A percentile compares a stretch with the other conserved stretches of the same genome.
Evolutionary conservation across 2,329 filamentous ascomycete genomes (phyloP).

Genomic region (Polytolypa hystricis): DNA sequence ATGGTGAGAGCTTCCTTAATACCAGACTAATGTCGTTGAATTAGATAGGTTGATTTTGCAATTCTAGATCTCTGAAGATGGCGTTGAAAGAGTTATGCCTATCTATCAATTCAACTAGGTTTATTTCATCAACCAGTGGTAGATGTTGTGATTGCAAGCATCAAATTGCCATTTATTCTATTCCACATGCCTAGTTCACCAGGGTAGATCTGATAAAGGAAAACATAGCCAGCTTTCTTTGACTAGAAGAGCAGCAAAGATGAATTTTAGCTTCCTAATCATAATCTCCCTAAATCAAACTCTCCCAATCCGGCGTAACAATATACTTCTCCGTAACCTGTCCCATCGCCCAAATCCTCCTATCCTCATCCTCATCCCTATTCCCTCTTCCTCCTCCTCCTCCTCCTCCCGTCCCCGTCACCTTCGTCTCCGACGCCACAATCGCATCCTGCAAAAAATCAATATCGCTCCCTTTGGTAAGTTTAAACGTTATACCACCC

Average conservation of each 20-base stretch:
- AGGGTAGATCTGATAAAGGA: background rate
- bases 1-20: too few relatives aligned
- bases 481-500: constrained; percentile 49
- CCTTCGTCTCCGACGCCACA: constrained; percentile 23
- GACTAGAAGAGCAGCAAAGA: background rate
- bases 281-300: constrained; percentile 33
- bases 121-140: too few relatives aligned
- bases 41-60: too few relatives aligned
- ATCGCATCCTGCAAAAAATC: constrained; percentile 52
- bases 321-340: constrained; percentile 56
- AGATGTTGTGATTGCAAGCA: too few relatives aligned
- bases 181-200: too few relatives aligned
- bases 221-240: background rate
- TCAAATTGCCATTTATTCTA: too few relatives aligned
- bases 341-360: constrained; percentile 45
- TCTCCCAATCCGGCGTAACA: constrained; percentile 49
- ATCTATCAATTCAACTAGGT: too few relatives aligned
- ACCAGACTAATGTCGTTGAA: too few relatives aligned
- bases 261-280: constrained; percentile 5
- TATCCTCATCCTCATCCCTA: constrained; percentile 23
- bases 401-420: constrained; percentile 11
- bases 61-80: too few relatives aligned
- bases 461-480: constrained; percentile 45
- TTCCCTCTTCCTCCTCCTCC: constrained; percentile 7
- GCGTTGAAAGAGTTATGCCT: too few relatives aligned